A percentile compares a stretch with the other conserved stretches of the same genome.
phyloP scores from a whole-genome alignment of 202 grass and related monocot species.

The Setaria viridis region DNA sequence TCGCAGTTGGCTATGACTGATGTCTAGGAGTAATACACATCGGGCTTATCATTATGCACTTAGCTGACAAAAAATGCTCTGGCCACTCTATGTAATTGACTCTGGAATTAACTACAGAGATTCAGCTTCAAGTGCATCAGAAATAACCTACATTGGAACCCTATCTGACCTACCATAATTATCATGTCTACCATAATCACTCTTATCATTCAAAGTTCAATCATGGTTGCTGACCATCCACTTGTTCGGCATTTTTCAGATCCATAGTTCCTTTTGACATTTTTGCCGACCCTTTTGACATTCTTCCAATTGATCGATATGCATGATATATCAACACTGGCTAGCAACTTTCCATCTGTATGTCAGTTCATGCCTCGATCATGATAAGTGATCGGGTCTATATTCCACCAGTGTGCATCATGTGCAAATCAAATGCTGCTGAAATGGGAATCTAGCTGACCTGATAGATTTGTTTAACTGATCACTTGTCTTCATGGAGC shows the following conservation, averaged over 20 bases:
- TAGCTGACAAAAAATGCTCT: constrained; percentile 5
- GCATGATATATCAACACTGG: not conserved
- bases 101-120: not conserved
- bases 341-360: constrained; percentile 38
- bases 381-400: not conserved
- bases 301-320: constrained; percentile 14
- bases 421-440: constrained; percentile 33
- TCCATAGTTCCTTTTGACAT: constrained; percentile 33
- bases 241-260: constrained; percentile 35
- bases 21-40: not conserved
- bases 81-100: not conserved
- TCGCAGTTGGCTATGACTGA: not conserved
- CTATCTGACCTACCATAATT: constrained; percentile 45
- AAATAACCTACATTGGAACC: constrained; percentile 3
- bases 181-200: constrained; percentile 3
- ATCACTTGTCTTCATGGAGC: constrained; percentile 32
- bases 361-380: not conserved
- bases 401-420: constrained; percentile 20
- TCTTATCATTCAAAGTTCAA: not conserved
- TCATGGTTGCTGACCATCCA: constrained; percentile 48
- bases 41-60: not conserved
- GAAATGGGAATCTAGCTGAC: constrained; percentile 41
- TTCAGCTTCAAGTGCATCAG: not conserved
- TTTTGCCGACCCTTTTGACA: constrained; percentile 20
- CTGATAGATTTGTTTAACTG: constrained; percentile 40